Conservation (phyloP, 805 yeast genomes). For the Yarrowia keelungensis region DNA sequence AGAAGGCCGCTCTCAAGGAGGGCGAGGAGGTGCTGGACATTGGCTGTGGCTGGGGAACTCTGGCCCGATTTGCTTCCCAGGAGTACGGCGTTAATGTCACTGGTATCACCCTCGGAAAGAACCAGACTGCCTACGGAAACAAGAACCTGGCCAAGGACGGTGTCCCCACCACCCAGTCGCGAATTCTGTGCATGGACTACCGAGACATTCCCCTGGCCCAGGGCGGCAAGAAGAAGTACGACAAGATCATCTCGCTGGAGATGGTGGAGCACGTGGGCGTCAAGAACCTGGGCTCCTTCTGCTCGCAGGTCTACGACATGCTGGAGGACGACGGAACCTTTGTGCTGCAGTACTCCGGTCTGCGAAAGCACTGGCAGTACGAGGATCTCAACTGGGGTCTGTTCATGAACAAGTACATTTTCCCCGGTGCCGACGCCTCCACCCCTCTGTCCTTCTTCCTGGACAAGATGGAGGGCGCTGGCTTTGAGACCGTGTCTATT, state of each 20-base stretch:
- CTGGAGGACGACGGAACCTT: constrained; percentile 91
- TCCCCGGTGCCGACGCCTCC: constrained; percentile 98
- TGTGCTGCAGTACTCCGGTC: constrained; percentile 86
- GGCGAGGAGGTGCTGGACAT: constrained; percentile 82
- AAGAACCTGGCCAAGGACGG: constrained; percentile 71
- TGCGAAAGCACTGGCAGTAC: constrained; percentile 92
- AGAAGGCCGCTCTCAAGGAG: constrained; percentile 73
- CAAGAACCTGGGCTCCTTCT: constrained; percentile 76
- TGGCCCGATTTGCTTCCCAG: constrained; percentile 82
- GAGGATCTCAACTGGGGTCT: constrained; percentile 94
- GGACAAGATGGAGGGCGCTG: constrained; percentile 77
- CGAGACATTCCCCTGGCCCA: constrained; percentile 85
- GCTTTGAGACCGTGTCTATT: constrained; percentile 81
- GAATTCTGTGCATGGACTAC: constrained; percentile 83
- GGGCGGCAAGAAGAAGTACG: constrained; percentile 61
- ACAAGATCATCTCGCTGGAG: constrained; percentile 89
- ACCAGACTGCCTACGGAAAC: constrained; percentile 92
- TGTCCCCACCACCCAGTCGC: constrained; percentile 69
- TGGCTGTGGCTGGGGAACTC: constrained; percentile 97
- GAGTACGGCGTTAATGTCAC: constrained; percentile 86
- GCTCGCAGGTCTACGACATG: constrained; percentile 82
- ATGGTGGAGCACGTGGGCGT: constrained; percentile 98
- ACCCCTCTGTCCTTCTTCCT: constrained; percentile 88
- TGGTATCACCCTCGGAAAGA: constrained; percentile 87
- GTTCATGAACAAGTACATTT: constrained; percentile 93